A percentile compares a stretch with the other conserved stretches of the same genome.
Evolutionary conservation across 2,329 filamentous ascomycete species (phyloP).

Genomic region (Thelonectria rubi): DNA sequence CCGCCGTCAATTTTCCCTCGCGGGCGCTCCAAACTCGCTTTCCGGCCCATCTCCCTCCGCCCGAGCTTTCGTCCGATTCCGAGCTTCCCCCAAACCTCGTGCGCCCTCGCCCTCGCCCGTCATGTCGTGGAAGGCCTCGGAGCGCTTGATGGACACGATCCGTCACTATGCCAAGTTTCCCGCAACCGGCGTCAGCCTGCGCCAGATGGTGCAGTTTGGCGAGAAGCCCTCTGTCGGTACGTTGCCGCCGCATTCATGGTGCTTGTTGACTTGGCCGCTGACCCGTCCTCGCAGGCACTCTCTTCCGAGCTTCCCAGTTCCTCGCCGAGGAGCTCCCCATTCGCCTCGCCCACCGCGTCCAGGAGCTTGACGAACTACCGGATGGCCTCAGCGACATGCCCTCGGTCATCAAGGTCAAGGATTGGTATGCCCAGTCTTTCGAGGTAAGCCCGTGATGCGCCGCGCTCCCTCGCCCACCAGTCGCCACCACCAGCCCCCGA

Average conservation of each 20-base stretch:
- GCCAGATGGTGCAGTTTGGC: conserved; percentile 99
- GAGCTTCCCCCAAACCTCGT: conserved; percentile 21
- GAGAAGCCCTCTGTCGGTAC: conserved; percentile 89
- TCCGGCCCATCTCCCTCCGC: conserved; percentile 38
- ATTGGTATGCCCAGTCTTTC: conserved; percentile 99
- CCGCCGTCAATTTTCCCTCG: conserved; percentile 32
- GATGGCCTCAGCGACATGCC: conserved; percentile 98
- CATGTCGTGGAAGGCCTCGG: conserved; percentile 95
- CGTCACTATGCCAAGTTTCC: conserved; percentile 96
- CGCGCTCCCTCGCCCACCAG: background rate
- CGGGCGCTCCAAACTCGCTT: conserved; percentile 37
- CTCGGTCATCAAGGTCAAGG: conserved; percentile 91
- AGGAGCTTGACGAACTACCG: conserved; percentile 89
- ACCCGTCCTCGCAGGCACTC: conserved; percentile 70
- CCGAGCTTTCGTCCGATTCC: conserved; percentile 40
- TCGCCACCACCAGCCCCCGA: background rate
- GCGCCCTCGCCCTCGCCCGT: conserved; percentile 33
- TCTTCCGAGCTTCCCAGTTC: conserved; percentile 98
- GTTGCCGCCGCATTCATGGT: conserved; percentile 92
- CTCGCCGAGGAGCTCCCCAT: conserved; percentile 98
- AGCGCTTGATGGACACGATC: conserved; percentile 95
- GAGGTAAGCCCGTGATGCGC: conserved; percentile 69
- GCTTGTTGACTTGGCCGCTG: conserved; percentile 72
- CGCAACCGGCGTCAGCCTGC: conserved; percentile 92
- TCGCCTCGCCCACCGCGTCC: conserved; percentile 92